Evolutionary conservation across 1,284 basidiomycete species (phyloP).

Genomic region (Boletus sp.): DNA sequence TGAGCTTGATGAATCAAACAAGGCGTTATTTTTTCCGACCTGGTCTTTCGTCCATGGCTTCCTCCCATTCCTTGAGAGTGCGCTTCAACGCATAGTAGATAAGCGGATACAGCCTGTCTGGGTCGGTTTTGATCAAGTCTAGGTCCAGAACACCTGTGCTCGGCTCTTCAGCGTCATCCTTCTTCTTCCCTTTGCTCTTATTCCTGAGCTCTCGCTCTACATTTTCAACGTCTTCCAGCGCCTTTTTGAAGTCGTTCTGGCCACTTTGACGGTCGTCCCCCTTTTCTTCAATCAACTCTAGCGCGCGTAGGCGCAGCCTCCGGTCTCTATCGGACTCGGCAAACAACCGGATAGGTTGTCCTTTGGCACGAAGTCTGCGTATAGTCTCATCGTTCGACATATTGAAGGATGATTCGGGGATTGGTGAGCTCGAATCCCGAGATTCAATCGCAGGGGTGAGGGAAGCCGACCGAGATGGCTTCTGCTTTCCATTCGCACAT

Average conservation of each 20-base stretch:
- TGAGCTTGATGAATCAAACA: constrained; percentile 7
- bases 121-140: constrained; percentile 81
- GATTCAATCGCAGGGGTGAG: constrained; percentile 37
- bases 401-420: constrained; percentile 72
- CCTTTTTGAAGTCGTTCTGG: constrained; percentile 93
- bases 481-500: constrained; percentile 49
- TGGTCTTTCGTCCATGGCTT: constrained; percentile 87
- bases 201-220: constrained; percentile 69
- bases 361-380: constrained; percentile 82
- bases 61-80: constrained; percentile 93
- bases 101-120: constrained; percentile 94
- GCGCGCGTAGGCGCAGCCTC: constrained; percentile 81
- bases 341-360: constrained; percentile 93
- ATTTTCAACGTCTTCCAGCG: constrained; percentile 87
- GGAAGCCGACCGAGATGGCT: constrained; percentile 37
- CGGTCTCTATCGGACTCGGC: constrained; percentile 94
- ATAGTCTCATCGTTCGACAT: constrained; percentile 93
- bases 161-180: constrained; percentile 48
- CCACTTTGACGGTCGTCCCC: constrained; percentile 72
- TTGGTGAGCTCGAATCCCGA: constrained; percentile 42
- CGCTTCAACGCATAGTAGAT: constrained; percentile 97
- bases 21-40: constrained; percentile 40
- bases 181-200: constrained; percentile 64
- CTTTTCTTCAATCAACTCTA: constrained; percentile 92
- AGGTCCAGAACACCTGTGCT: constrained; percentile 68